Evolutionary conservation across 352 stramenopile genomes (phyloP).

Genomic region (Globisporangium sylvaticum): DNA sequence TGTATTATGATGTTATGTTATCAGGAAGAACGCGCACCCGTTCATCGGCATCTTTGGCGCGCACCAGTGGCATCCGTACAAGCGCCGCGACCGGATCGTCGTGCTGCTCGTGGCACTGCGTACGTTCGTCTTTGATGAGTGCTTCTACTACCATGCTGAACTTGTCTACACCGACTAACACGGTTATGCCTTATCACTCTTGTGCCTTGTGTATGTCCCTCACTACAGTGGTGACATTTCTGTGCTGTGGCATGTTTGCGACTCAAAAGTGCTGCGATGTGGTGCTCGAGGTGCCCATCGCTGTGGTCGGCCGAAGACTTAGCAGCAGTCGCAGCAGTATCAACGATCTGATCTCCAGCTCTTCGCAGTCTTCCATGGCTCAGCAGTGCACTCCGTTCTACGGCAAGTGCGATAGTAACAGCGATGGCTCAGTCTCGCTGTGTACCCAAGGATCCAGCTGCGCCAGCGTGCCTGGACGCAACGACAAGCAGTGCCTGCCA

Average conservation of each 20-base stretch:
- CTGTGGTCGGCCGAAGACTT: conserved; percentile 11
- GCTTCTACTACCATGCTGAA: neutral
- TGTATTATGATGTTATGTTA: neutral
- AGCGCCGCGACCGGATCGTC: conserved; percentile 39
- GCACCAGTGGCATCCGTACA: conserved; percentile 55
- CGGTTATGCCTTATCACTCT: neutral
- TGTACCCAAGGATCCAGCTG: conserved; percentile 39
- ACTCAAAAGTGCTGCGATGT: conserved; percentile 38
- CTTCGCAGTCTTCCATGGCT: neutral
- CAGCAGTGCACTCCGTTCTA: conserved; percentile 25
- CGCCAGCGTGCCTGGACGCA: neutral
- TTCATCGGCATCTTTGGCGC: conserved; percentile 35
- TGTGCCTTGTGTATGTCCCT: neutral
- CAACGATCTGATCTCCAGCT: neutral
- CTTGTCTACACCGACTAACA: conserved; percentile 1
- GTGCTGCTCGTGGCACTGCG: conserved; percentile 41
- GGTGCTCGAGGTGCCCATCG: conserved; percentile 14
- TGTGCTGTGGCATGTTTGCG: conserved; percentile 40
- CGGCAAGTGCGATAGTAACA: conserved; percentile 18
- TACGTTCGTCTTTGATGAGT: conserved; percentile 22
- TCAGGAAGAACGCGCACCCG: conserved; percentile 55
- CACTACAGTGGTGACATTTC: conserved; percentile 31
- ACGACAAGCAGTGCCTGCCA: conserved; percentile 20
- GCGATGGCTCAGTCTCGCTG: conserved; percentile 5
- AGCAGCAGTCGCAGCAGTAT: neutral